These are phyloP conservation scores for Carex scoparia DNA, from an alignment of 176 grass and related monocot species.

Conservation along the genomic window DNA sequence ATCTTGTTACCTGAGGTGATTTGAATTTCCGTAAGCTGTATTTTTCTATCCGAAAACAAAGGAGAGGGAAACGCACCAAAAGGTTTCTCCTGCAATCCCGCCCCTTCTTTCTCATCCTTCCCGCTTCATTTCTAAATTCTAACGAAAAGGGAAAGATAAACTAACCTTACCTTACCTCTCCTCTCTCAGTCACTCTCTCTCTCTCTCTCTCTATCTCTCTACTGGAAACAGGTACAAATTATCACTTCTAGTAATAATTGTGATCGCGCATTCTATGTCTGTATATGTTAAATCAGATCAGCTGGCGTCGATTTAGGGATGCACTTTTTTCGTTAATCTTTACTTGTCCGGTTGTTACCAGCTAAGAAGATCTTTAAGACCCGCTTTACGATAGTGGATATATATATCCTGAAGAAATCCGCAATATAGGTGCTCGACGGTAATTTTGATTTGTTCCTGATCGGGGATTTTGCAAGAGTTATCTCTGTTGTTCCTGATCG, in stretches of 20 bases:
- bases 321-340: neutral
- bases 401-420: neutral
- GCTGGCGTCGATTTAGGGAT: neutral
- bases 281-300: neutral
- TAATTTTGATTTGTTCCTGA: neutral
- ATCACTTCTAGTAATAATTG: neutral
- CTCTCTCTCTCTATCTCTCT: neutral
- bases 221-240: neutral
- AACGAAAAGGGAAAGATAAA: neutral
- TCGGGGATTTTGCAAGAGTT: neutral
- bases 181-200: neutral
- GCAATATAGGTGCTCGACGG: neutral
- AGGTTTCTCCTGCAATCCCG: neutral
- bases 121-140: constrained; percentile 9
- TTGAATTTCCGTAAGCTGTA: neutral
- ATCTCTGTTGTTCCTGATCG: neutral
- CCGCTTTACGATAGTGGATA: neutral
- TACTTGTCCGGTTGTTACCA: neutral
- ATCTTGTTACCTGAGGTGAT: too few species aligned
- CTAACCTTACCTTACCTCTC: neutral
- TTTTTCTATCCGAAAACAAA: neutral
- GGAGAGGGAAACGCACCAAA: neutral
- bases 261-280: neutral
- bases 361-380: neutral
- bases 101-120: neutral